Evolutionary conservation across 495 filamentous ascomycete species (phyloP), one percentile per base, ranked within the genome.

Genomic region (Jackrogersella multiformis): DNA sequence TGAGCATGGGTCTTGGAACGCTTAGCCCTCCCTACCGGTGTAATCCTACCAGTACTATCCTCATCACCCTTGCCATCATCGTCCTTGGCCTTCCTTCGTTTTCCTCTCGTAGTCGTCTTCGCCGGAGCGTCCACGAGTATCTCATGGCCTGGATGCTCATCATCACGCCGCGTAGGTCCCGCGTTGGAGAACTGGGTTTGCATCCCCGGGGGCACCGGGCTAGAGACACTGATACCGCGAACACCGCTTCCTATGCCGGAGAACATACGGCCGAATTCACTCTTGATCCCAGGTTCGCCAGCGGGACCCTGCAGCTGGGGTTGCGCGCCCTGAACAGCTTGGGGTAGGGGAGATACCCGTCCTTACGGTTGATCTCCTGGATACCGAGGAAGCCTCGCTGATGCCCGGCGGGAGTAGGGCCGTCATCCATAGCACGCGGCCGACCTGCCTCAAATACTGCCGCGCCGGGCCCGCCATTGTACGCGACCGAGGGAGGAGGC

Each of bases 281-380:
- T 93, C 82, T 96, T 97, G 71, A 97, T 93, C 8, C 87, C 87
- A 0, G 93, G 88, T 68, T 96, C 92, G 5, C 88, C 90, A 20
- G 87, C 86, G 1, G 91, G 90, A 12, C 90, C 90, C 32, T 88
- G 82, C 32, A 87, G 83, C 65, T 91, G 90, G 28, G 88, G 90
- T 78, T 96, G 92, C 5, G 92, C 93, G 15, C 93, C 93, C 71
- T 97, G 93, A 2, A 97, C 93, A 8, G 93, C 93, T 77, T 97
- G 93, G 5, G 93, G 93, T 13, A 96, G 80, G 0, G 93, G 93
- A 20, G 93, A 97, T 15, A 85, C 71, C 12, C 88, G 82, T 0
- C 88, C 89, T 57, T 85, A 28, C 88, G 84, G 70, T 86, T 87
- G n/a, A 85, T 84, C 58, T 90, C 88, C 53, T 86, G 82, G 20